Conservation (phyloP, 345 rosid genomes). For the Eucalyptus lansdowneana region DNA sequence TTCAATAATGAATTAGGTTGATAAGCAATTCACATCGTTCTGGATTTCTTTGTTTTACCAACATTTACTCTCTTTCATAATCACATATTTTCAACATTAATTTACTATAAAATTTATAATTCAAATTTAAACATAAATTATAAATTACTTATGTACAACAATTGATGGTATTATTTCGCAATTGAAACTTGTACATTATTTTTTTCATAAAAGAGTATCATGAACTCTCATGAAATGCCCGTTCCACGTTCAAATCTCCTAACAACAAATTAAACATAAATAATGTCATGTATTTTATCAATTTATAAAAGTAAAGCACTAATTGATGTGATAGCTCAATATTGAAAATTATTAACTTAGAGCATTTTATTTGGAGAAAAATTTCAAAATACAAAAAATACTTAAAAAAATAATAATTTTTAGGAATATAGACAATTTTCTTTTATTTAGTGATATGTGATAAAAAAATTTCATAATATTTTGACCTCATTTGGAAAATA, state of each 20-base stretch:
- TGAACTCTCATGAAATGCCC: background rate
- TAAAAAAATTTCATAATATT: fast-evolving
- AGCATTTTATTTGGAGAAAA: no score
- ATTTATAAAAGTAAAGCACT: background rate
- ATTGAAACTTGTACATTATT: background rate
- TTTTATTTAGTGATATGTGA: no score
- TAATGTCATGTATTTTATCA: background rate
- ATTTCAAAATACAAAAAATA: no score
- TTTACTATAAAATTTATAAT: no score
- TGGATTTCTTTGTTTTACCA: background rate
- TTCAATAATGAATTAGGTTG: background rate
- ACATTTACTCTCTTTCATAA: background rate
- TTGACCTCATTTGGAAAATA: no score
- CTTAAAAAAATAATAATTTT: no score
- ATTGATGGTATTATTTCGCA: background rate
- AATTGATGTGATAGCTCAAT: background rate
- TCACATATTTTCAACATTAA: background rate
- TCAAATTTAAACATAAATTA: no score
- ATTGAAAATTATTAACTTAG: background rate
- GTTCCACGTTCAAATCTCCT: background rate
- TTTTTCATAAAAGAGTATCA: no score
- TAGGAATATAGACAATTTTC: no score
- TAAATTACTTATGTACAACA: background rate
- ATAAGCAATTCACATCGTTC: background rate
- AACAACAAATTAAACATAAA: background rate